A percentile compares a stretch with the other conserved stretches of the same genome.
phyloP scores from a whole-genome alignment of 1,139 yeast genomes.

The Suhomyces bokatorum region DNA sequence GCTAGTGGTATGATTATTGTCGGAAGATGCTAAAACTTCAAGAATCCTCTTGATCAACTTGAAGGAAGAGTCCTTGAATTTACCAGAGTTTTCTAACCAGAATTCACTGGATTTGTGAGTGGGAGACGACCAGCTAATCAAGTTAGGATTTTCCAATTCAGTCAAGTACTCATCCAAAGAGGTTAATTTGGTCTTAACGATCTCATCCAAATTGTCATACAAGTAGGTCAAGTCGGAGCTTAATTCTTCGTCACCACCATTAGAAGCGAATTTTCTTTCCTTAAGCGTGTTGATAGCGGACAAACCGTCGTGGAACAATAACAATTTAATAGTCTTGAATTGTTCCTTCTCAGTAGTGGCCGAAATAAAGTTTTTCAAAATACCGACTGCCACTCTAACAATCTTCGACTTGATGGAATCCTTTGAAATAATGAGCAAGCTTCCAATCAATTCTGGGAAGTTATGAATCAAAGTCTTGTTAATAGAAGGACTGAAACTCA shows the following conservation, averaged over 20 bases:
- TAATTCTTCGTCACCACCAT: constrained; percentile 78
- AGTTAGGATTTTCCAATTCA: constrained; percentile 76
- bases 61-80: constrained; percentile 79
- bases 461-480: constrained; percentile 56
- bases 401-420: constrained; percentile 90
- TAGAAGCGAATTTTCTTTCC: constrained; percentile 82
- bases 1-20: constrained; percentile 22
- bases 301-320: constrained; percentile 77
- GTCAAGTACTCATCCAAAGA: constrained; percentile 91
- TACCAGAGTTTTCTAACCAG: constrained; percentile 80
- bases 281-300: constrained; percentile 65
- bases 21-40: constrained; percentile 33
- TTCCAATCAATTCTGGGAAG: constrained; percentile 60
- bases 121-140: constrained; percentile 83
- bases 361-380: constrained; percentile 60
- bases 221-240: constrained; percentile 67
- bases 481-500: constrained; percentile 67
- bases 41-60: constrained; percentile 60
- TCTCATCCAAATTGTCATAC: constrained; percentile 60
- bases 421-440: constrained; percentile 52
- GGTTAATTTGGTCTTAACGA: constrained; percentile 71
- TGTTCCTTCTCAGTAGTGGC: constrained; percentile 33
- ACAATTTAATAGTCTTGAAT: constrained; percentile 61
- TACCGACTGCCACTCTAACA: constrained; percentile 76
- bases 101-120: constrained; percentile 86